Base-by-base conservation (phyloP, 2,329 filamentous ascomycete species). In the Neocucurbitaria cava region DNA sequence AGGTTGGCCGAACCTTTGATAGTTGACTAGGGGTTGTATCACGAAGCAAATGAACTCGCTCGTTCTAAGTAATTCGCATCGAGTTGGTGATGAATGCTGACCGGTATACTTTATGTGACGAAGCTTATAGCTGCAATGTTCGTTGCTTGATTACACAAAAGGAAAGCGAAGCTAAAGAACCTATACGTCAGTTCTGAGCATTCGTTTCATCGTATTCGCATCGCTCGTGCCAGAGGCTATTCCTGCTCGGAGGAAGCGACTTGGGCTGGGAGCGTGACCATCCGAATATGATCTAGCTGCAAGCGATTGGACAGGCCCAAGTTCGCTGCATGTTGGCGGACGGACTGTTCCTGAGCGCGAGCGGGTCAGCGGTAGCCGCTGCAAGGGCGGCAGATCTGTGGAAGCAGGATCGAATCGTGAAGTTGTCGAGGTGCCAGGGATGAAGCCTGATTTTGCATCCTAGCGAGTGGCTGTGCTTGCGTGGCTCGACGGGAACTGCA, bases 351-450 rank as follows among this genome's bases (percentile, higher is more conserved):
- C 64, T 64, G 68, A 56, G 57, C 56, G 61, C 64, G 56, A 65
- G 60, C 69, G 70, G 69, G 64, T 54, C 62, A 69, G 53, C 55
- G 44, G 51, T 51, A 65, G 57, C 69, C 67, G 69, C 68, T 70
- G 69, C 69, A 73, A 66, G 69, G 62, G 38, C 62, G 43, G 63
- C 54, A 56, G 64, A 70, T 71, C 59, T 40, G 28, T 48, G 36
- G 55, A 30, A 28, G 60, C 47, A 44, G 58, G 50, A 47, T 48
- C 63, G 56, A 65, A 40, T 46, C 50, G 30, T 53, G 47, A 42
- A 46, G 33, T 52, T 46, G 54, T 45, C 51, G 50, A 51, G 46
- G 43, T 56, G 59, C 54, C 52, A 45, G 57, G 57, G 55, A 54
- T 62, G 53, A 23, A 47, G 56, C 54, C 49, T 54, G 59, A 47